Percentiles rank a stretch among this genome's conserved stretches.
Conservation (phyloP, 495 filamentous ascomycete species). For the Coniosporium apollinis region DNA sequence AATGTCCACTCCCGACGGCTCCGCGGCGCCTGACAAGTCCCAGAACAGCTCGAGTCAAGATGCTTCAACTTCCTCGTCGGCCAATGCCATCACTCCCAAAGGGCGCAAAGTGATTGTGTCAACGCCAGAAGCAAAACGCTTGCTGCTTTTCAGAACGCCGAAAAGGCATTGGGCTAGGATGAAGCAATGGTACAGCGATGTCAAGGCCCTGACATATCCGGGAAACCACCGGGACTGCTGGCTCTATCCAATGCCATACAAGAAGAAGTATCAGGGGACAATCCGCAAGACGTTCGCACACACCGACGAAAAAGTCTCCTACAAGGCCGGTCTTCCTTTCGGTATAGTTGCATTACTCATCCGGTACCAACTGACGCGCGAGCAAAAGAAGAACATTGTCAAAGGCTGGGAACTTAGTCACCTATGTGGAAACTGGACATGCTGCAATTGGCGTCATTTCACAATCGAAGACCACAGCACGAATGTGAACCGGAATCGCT, state of each 20-base stretch:
- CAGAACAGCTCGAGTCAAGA: too few species aligned
- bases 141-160: too few species aligned
- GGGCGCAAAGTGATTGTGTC: too few species aligned
- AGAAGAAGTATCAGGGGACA: neutral
- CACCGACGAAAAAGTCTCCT: neutral
- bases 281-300: neutral
- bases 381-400: slow-evolving; percentile 21
- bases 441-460: slow-evolving; percentile 19
- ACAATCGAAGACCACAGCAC: slow-evolving; percentile 15
- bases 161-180: too few species aligned
- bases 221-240: neutral
- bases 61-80: too few species aligned
- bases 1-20: too few species aligned
- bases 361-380: slow-evolving; percentile 11
- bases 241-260: neutral
- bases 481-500: slow-evolving; percentile 19
- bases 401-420: slow-evolving; percentile 22
- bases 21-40: too few species aligned
- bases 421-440: slow-evolving; percentile 26
- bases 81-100: too few species aligned
- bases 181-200: too few species aligned
- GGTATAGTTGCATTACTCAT: slow-evolving; percentile 15
- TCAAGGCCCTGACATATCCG: too few species aligned
- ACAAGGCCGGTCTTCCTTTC: neutral
- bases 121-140: too few species aligned